Base-by-base conservation (phyloP, 225 moss, liverwort and hornwort genomes). In the Anthoceros angustus region DNA sequence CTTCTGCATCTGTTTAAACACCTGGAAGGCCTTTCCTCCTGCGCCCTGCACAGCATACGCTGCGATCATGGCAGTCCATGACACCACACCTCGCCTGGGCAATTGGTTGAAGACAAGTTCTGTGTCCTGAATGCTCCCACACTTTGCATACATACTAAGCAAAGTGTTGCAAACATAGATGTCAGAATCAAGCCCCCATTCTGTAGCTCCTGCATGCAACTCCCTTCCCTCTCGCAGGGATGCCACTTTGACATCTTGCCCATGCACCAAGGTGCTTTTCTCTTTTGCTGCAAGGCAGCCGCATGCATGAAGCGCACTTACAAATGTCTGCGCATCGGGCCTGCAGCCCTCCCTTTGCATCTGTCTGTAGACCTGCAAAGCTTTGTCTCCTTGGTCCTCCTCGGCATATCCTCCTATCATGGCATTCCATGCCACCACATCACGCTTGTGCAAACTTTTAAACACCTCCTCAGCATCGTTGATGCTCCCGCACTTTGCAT, bases 401-500 rank as follows among this genome's bases (percentile, higher is more conserved):
- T 55, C n/a, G 18, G n/a, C 55, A 18, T 18, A 20, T 7, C n/a
- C 55, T 18, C n/a, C 8, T 15, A 55, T 18, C 14, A 55, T 55
- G 55, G 55, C 55, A 20, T 55, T 55, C 55, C 55, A 55, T 55
- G 55, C 18, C 18, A 55, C 55, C 7, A 20, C n/a, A 20, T 55
- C 55, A 7, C 16, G 55, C 18, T 55, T 18, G 55, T 23, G 55
- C 55, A 55, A 55, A 20, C 55, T 23, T 18, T 15, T 20, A 55
- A 55, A 55, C 16, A 55, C 55, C 6, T 15, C 14, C 8, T 55
- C 7, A 18, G 55, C 55, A 55, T 55, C 55, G n/a, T 18, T 23
- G 6, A 55, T 55, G 55, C 55, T 55, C 55, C 55, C 55, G n/a
- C 55, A 55, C 55, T 55, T n/a, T 15, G n/a, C 55, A 20, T 55